Conservation (phyloP, 768 basidiomycete species). For the Pilatotrama ljubarskyi region DNA sequence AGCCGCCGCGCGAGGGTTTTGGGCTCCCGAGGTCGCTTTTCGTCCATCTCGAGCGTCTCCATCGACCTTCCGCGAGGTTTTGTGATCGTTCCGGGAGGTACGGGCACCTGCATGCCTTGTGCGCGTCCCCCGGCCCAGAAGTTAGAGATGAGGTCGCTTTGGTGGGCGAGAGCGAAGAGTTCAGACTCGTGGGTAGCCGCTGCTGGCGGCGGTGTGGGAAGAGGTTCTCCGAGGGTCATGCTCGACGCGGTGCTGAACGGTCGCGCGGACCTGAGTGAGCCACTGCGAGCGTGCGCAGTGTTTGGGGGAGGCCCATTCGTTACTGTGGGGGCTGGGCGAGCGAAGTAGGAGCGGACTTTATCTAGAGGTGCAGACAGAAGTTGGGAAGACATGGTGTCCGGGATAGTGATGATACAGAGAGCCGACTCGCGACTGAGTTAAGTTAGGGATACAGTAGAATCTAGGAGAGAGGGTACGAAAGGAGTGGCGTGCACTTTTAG, state of each 20-base stretch:
- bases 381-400: not conserved
- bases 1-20: constrained; percentile 8
- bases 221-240: not conserved
- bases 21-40: not conserved
- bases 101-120: not conserved
- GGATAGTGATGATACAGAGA: not conserved
- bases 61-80: not conserved
- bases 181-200: not conserved
- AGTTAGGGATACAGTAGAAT: not conserved
- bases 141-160: constrained; percentile 5
- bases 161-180: not conserved
- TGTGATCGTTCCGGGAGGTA: not conserved
- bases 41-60: not conserved
- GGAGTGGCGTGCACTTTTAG: not conserved
- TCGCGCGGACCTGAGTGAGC: not conserved
- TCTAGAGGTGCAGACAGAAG: not conserved
- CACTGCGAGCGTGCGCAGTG: not conserved
- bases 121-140: constrained; percentile 6
- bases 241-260: not conserved
- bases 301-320: not conserved
- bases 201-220: not conserved
- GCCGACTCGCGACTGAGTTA: constrained; percentile 7
- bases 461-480: not conserved
- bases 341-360: not conserved
- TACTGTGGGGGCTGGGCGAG: not conserved